Evolutionary conservation across 768 basidiomycete genomes (phyloP), one percentile per base, ranked within the genome.

Genomic region (Lactifluus hygrophoroides): DNA sequence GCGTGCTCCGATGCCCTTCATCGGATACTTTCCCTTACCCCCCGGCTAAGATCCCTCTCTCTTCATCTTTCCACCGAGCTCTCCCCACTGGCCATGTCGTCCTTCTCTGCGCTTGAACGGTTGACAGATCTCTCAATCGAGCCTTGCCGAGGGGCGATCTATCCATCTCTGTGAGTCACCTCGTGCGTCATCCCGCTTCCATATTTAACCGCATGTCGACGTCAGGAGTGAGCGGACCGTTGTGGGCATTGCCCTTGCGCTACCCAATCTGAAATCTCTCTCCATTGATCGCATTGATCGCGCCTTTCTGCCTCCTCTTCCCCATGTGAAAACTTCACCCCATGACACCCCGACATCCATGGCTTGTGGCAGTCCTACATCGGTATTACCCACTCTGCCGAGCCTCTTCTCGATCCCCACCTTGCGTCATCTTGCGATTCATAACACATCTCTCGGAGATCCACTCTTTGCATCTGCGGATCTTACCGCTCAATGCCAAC

Each of bases 271-370:
- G 2, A 53, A 58, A 42, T 42, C 48, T 16, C 63, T 64, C 46
- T 59, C 63, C 57, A 52, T 64, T 55, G 38, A 54, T 6, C 54
- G 61, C 28, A 40, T 64, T n/a, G 57, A 57, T 14, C 63, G 63
- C 32, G 42, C 61, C 6, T 37, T 51, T 17, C 35, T 28, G 19
- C 16, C 13, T n/a, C 60, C n/a, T n/a, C n/a, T n/a, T n/a, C n/a
- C n/a, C n/a, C n/a, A 46, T 25, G 7, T 10, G 25, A 44, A 32
- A 38, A 42, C 57, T 37, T 32, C 37, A 25, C 51, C 30, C 37
- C 25, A 25, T 16, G 56, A 44, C 34, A 51, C 34, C 14, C 42
- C 49, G 11, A 28, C 56, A 14, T 7, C 34, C 17, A 7, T 17
- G 7, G 25, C 50, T 34, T n/a, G 42, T 51, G 17, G 38, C 16